These are phyloP conservation scores for Paralagenidium karlingii DNA, from an alignment of 352 stramenopile genomes.

Conservation along the genomic window DNA sequence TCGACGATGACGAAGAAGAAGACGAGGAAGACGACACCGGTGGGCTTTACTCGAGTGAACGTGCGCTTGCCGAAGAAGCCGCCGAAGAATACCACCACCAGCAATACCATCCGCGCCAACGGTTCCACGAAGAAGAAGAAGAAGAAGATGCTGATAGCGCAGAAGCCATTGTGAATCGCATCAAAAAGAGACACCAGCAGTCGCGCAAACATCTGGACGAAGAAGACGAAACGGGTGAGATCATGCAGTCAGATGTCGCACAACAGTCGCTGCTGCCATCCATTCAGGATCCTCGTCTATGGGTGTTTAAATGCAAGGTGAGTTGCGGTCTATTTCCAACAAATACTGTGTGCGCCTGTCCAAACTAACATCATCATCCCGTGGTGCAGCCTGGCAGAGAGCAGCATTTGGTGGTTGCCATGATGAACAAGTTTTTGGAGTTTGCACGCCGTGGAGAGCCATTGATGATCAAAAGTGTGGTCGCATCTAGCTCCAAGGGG, in stretches of 20 bases:
- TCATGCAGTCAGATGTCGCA: conserved; percentile 76
- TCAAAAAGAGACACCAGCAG: conserved; percentile 82
- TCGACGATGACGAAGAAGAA: conserved; percentile 79
- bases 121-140: conserved; percentile 60
- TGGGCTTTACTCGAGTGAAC: conserved; percentile 67
- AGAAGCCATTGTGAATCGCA: conserved; percentile 76
- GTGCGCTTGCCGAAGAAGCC: conserved; percentile 62
- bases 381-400: conserved; percentile 46
- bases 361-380: background rate
- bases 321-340: conserved; percentile 1
- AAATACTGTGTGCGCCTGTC: background rate
- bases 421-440: conserved; percentile 87
- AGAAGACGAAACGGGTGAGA: conserved; percentile 69
- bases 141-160: conserved; percentile 24
- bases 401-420: conserved; percentile 72
- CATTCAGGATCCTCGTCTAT: conserved; percentile 82
- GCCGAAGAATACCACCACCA: conserved; percentile 38
- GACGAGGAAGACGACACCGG: conserved; percentile 73
- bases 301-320: conserved; percentile 86
- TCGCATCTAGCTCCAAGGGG: conserved; percentile 79
- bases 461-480: conserved; percentile 75
- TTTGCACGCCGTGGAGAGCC: conserved; percentile 72
- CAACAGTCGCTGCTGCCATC: conserved; percentile 81
- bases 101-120: conserved; percentile 65
- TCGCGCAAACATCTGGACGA: conserved; percentile 76